Conservation (phyloP, 768 basidiomycete genomes). For the Lactarius hatsudake region DNA sequence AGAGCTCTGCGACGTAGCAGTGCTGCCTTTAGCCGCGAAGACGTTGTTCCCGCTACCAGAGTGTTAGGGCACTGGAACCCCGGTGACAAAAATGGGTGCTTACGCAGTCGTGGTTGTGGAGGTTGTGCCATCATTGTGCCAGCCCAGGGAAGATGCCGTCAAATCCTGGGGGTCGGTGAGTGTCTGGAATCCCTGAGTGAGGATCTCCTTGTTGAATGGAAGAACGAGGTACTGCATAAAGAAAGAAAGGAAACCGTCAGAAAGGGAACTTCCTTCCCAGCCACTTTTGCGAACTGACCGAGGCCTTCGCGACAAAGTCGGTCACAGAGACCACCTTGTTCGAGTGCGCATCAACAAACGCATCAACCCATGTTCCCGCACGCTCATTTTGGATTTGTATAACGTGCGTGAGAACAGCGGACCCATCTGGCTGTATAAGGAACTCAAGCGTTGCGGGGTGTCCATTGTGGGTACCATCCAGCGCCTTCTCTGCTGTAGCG, state of each 20-base stretch:
- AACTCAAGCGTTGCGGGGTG: slow-evolving; percentile 42
- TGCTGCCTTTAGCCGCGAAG: slow-evolving; percentile 34
- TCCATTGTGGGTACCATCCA: slow-evolving; percentile 43
- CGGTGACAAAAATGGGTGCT: neutral
- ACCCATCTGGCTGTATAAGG: slow-evolving; percentile 40
- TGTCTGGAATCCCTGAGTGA: slow-evolving; percentile 48
- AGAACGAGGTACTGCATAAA: slow-evolving; percentile 45
- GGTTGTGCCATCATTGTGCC: slow-evolving; percentile 44
- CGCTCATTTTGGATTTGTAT: slow-evolving; percentile 43
- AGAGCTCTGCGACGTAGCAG: slow-evolving; percentile 40
- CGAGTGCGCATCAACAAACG: slow-evolving; percentile 56
- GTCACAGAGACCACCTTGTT: slow-evolving; percentile 50
- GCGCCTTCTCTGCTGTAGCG: slow-evolving; percentile 37
- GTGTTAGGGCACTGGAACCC: too few species aligned
- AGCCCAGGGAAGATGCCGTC: slow-evolving; percentile 53
- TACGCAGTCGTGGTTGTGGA: slow-evolving; percentile 35
- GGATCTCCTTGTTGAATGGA: slow-evolving; percentile 49
- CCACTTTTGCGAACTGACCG: slow-evolving; percentile 33
- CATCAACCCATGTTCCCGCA: slow-evolving; percentile 51
- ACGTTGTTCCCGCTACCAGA: slow-evolving; percentile 39
- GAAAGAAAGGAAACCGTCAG: neutral
- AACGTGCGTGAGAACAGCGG: slow-evolving; percentile 40
- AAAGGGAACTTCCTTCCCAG: too few species aligned
- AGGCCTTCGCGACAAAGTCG: slow-evolving; percentile 49
- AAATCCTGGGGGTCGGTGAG: slow-evolving; percentile 54